Evolutionary conservation across 257 asterid species (phyloP).

Genomic region (Fraxinus americana): DNA sequence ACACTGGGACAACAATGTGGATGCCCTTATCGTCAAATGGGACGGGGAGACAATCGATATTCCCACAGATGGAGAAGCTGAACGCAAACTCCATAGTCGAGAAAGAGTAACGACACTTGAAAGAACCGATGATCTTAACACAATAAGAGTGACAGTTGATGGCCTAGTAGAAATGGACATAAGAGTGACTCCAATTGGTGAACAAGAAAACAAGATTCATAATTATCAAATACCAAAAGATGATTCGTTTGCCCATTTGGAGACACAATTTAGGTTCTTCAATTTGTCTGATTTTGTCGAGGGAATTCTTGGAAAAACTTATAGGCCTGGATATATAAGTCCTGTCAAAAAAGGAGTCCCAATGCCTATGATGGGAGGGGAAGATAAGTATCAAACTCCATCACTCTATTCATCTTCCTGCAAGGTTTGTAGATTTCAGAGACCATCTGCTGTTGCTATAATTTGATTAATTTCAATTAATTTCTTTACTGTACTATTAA

Average conservation of each 20-base stretch:
- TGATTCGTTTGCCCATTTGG: slow-evolving; percentile 66
- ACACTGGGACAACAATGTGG: slow-evolving; percentile 52
- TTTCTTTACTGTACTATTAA: neutral
- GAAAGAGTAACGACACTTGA: slow-evolving; percentile 48
- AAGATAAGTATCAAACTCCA: slow-evolving; percentile 61
- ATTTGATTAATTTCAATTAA: slow-evolving; percentile 11
- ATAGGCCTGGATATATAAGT: slow-evolving; percentile 56
- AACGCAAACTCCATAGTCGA: slow-evolving; percentile 41
- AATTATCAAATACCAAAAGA: slow-evolving; percentile 53
- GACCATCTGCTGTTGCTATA: slow-evolving; percentile 42
- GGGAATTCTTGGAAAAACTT: slow-evolving; percentile 66
- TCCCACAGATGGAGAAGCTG: slow-evolving; percentile 56
- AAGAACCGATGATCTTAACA: slow-evolving; percentile 66
- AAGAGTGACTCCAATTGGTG: slow-evolving; percentile 55
- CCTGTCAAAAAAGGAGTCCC: slow-evolving; percentile 69
- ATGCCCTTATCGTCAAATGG: slow-evolving; percentile 56
- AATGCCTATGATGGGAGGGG: slow-evolving; percentile 79
- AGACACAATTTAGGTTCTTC: slow-evolving; percentile 62
- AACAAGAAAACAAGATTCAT: slow-evolving; percentile 56
- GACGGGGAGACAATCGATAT: slow-evolving; percentile 34
- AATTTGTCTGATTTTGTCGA: slow-evolving; percentile 48
- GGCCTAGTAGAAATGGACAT: slow-evolving; percentile 50
- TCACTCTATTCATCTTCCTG: slow-evolving; percentile 56
- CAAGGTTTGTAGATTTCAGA: slow-evolving; percentile 53
- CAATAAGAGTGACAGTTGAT: slow-evolving; percentile 39